Base-by-base conservation (phyloP, 1,284 basidiomycete species). In the Xanthoconium separans region DNA sequence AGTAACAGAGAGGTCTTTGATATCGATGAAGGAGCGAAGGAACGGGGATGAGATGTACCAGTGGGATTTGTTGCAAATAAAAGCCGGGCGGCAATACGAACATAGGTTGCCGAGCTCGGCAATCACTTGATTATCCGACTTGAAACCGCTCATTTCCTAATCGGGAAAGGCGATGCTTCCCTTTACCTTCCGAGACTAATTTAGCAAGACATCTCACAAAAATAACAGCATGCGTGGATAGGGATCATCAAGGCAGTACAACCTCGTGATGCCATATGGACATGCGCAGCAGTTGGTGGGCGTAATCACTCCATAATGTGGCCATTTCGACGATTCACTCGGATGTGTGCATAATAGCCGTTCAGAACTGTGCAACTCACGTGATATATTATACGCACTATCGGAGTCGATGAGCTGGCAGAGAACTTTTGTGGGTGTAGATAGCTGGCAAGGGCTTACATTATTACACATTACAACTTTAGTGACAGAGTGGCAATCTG, bases 31-130 rank as follows among this genome's bases (percentile, higher is more conserved):
- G 63, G 63, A 64, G 41, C 57, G 63, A 69, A 69, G 51, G 54
- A 55, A 56, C 52, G 66, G 65, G 68, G 55, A 68, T 56, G 68
- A 53, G 69, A 66, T 59, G 65, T 44, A 51, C 52, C 55, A 71
- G 68, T 71, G 70, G 65, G 68, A 72, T 63, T 69, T 72, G 70
- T 72, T 58, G 70, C 66, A 69, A 69, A 73, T 71, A 69, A 69
- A 27, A 72, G 69, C 70, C 69, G 61, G 61, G 70, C 67, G 67
- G 68, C 59, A 64, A 70, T 69, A 66, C 61, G 61, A 72, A 70
- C 66, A 50, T 71, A 57, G 65, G 67, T 73, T 69, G 70, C 70
- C 67, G 67, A 70, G 54, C 55, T 58, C 67, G 67, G 67, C 67
- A 70, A 73, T 69, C 68, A 73, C 47, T 68, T 68, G 60, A 58